phyloP scores from a whole-genome alignment of 2,329 filamentous ascomycete genomes.

The Lanzia echinophila region DNA sequence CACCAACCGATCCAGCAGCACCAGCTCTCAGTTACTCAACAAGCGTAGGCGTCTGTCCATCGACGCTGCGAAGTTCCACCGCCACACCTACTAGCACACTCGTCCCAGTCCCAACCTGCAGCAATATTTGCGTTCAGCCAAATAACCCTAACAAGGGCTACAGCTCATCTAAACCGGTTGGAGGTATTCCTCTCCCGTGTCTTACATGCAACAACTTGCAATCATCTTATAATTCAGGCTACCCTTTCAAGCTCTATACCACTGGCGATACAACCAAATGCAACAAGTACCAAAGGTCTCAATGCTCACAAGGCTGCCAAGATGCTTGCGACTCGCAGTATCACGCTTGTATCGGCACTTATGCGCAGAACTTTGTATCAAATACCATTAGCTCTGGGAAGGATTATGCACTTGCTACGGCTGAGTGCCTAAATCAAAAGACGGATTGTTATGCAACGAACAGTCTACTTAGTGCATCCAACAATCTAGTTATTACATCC shows the following conservation, averaged over 20 bases:
- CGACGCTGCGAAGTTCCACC: conserved; percentile 23
- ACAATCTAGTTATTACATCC: too few relatives aligned
- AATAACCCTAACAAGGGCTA: conserved; percentile 56
- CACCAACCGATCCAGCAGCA: conserved; percentile 33
- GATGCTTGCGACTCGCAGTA: conserved; percentile 50
- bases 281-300: conserved; percentile 36
- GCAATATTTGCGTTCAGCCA: conserved; percentile 45
- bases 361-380: conserved; percentile 46
- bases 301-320: conserved; percentile 38
- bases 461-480: conserved; percentile 30
- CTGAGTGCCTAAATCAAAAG: conserved; percentile 45
- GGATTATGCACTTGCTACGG: conserved; percentile 28
- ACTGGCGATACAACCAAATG: conserved; percentile 38
- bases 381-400: conserved; percentile 10
- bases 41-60: conserved; percentile 30
- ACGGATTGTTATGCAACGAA: conserved; percentile 42
- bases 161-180: conserved; percentile 53
- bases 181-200: conserved; percentile 44
- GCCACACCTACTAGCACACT: conserved; percentile 28
- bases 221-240: conserved; percentile 34
- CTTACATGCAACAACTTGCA: conserved; percentile 49
- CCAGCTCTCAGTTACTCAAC: conserved; percentile 36
- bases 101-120: conserved; percentile 41
- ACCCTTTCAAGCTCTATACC: conserved; percentile 48
- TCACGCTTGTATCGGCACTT: conserved; percentile 41